Evolutionary conservation across 2,329 filamentous ascomycete species (phyloP).

Genomic region (Talaromyces sp.): DNA sequence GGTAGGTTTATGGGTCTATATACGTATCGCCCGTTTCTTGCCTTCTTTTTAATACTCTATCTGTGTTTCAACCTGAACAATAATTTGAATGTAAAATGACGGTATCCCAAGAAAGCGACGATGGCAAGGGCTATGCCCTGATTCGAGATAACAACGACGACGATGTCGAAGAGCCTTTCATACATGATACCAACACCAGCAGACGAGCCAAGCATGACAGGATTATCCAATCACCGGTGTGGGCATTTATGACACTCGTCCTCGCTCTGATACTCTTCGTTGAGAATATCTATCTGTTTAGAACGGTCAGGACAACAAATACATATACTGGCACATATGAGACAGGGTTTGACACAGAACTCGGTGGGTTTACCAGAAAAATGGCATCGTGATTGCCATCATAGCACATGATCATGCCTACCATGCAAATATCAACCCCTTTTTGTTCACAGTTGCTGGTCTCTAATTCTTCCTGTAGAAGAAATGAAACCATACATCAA

Average conservation of each 20-base stretch:
- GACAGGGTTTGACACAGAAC: conserved; percentile 9
- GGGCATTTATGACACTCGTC: not conserved
- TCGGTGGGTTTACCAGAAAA: not conserved
- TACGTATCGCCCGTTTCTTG: not conserved
- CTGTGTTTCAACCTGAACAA: not conserved
- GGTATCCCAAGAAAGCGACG: not conserved
- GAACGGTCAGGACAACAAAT: not conserved
- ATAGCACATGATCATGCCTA: not conserved
- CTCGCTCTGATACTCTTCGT: not conserved
- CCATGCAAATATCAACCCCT: not conserved
- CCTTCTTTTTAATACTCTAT: not conserved
- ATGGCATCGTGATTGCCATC: not conserved
- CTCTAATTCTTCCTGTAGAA: not conserved
- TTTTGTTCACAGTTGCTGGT: not conserved
- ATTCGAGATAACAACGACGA: not conserved
- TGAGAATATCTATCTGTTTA: not conserved
- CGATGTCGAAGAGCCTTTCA: not conserved
- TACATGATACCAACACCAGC: not conserved
- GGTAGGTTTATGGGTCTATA: not conserved
- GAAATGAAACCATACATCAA: conserved; percentile 11
- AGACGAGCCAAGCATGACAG: not conserved
- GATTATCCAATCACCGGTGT: not conserved
- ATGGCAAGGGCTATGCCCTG: not conserved
- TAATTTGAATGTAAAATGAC: not conserved
- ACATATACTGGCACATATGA: not conserved